Conservation (phyloP, 1,139 yeast genomes). For the Waltiozyma sp. region DNA sequence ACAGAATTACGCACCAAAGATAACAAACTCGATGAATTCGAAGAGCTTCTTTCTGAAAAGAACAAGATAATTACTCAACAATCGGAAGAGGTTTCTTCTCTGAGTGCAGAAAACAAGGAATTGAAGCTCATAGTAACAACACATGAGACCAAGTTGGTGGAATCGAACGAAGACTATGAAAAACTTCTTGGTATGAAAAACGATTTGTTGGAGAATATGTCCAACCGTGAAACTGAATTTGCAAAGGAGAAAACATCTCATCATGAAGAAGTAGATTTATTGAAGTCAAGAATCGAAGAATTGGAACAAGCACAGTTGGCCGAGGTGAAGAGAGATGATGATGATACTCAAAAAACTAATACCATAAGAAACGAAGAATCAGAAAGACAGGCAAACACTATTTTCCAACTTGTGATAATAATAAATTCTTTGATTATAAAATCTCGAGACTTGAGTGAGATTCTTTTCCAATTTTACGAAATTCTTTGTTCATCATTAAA, state of each 20-base stretch:
- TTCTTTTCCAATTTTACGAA: constrained; percentile 22
- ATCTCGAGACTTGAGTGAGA: constrained; percentile 18
- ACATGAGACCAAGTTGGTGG: constrained; percentile 8
- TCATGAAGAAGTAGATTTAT: constrained; percentile 37
- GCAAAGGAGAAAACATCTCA: constrained; percentile 39
- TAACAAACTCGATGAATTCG: constrained; percentile 21
- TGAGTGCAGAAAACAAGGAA: constrained; percentile 1
- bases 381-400: constrained; percentile 6
- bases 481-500: constrained; percentile 34
- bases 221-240: constrained; percentile 51
- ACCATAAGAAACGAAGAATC: background rate
- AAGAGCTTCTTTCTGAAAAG: constrained; percentile 6
- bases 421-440: constrained; percentile 20
- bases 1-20: constrained; percentile 20
- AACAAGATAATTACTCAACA: constrained; percentile 4
- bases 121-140: constrained; percentile 5
- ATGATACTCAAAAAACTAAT: constrained; percentile 11
- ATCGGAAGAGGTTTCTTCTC: background rate
- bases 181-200: constrained; percentile 35
- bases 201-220: constrained; percentile 56
- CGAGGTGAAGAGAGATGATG: constrained; percentile 20
- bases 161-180: constrained; percentile 14
- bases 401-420: constrained; percentile 19
- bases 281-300: constrained; percentile 37
- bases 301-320: constrained; percentile 25